Conservation (phyloP, 2,329 filamentous ascomycete genomes). For the Aspergillus jensenii region DNA sequence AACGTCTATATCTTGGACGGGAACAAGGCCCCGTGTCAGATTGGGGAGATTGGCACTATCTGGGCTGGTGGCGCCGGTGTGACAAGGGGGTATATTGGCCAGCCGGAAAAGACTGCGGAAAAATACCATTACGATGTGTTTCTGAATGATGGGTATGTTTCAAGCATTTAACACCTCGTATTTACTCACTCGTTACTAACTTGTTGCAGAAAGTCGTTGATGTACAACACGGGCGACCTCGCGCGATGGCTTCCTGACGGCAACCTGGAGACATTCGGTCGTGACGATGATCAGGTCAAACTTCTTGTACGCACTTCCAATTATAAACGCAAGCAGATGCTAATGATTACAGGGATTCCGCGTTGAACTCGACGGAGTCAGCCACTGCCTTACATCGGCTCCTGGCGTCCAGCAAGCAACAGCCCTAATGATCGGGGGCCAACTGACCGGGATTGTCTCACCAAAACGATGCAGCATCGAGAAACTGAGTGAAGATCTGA, state of each 20-base stretch:
- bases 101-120: conserved; percentile 7
- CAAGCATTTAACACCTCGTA: not conserved
- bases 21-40: not conserved
- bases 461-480: not conserved
- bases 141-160: conserved; percentile 8
- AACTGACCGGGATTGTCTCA: conserved; percentile 5
- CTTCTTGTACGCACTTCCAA: conserved; percentile 3
- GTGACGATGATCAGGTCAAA: conserved; percentile 13
- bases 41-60: conserved; percentile 9
- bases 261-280: conserved; percentile 6
- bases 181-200: not conserved
- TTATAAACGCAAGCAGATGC: not conserved
- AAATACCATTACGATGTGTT: conserved; percentile 10
- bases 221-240: conserved; percentile 14
- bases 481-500: not conserved
- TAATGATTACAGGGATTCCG: conserved; percentile 2
- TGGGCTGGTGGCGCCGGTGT: conserved; percentile 10
- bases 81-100: conserved; percentile 8
- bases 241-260: conserved; percentile 12
- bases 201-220: conserved; percentile 1
- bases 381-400: conserved; percentile 4
- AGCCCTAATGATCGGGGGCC: conserved; percentile 5
- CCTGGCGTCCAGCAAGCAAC: conserved; percentile 3
- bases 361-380: conserved; percentile 13
- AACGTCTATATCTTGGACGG: conserved; percentile 12